These are phyloP conservation scores for Antitrichia curtipendula DNA, from an alignment of 225 moss, liverwort and hornwort species.

Conservation along the genomic window DNA sequence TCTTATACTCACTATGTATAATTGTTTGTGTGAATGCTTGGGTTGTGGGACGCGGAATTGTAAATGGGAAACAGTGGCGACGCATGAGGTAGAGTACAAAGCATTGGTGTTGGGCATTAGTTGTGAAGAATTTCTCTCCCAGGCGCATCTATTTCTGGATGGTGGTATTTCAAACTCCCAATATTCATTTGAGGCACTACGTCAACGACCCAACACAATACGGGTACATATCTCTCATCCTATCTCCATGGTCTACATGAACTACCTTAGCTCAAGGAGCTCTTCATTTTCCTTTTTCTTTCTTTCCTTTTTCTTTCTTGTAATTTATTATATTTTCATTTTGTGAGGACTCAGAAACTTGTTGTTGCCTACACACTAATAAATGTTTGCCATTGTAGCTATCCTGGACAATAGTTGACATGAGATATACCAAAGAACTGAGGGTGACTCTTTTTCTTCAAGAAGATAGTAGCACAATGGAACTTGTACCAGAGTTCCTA, in stretches of 20 bases:
- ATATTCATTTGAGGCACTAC: neutral
- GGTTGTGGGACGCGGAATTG: neutral
- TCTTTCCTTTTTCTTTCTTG: neutral
- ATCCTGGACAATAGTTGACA: neutral
- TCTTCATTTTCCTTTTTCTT: neutral
- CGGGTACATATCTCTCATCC: neutral
- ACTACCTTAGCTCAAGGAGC: neutral
- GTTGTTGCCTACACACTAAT: neutral
- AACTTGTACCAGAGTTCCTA: neutral
- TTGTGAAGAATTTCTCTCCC: neutral
- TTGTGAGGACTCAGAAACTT: neutral
- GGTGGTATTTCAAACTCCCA: neutral
- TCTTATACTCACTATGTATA: neutral
- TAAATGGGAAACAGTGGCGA: neutral
- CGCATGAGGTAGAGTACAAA: neutral
- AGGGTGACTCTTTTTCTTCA: neutral
- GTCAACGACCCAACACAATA: neutral
- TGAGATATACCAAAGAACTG: neutral
- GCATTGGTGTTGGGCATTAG: neutral
- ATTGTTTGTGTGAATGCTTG: neutral
- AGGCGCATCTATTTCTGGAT: neutral
- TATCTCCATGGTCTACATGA: neutral
- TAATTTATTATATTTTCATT: neutral
- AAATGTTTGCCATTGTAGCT: neutral
- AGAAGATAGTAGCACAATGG: neutral